phyloP scores from a whole-genome alignment of 2,329 filamentous ascomycete genomes.

The Harringtonia lauricola region DNA sequence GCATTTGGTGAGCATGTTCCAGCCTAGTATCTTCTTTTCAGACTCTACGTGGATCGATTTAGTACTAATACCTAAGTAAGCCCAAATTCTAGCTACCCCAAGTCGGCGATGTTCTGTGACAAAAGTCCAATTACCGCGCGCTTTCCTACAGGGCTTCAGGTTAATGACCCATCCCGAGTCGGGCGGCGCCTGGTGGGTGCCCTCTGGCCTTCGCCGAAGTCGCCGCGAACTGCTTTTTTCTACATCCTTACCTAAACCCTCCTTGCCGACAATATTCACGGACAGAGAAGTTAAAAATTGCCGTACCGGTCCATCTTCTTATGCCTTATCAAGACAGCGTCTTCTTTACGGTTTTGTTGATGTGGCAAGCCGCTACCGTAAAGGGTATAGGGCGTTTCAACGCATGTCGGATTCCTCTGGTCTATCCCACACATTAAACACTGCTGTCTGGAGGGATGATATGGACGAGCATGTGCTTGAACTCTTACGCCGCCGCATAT shows the following conservation, averaged over 20 bases:
- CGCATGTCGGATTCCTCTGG: neutral
- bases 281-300: neutral
- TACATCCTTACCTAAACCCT: too few species aligned
- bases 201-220: conserved; percentile 15
- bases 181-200: conserved; percentile 43
- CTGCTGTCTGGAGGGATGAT: conserved; percentile 36
- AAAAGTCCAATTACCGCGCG: conserved; percentile 18
- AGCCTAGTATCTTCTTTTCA: neutral
- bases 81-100: conserved; percentile 23
- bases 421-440: neutral
- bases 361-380: conserved; percentile 9
- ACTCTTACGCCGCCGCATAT: conserved; percentile 35
- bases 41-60: too few species aligned
- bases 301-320: conserved; percentile 9
- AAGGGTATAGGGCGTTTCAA: conserved; percentile 3
- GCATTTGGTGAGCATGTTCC: conserved; percentile 48
- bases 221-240: neutral
- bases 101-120: conserved; percentile 9
- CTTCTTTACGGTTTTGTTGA: conserved; percentile 17
- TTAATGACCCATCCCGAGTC: conserved; percentile 44
- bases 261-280: neutral
- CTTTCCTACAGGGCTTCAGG: conserved; percentile 53
- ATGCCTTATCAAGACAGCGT: conserved; percentile 21
- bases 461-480: conserved; percentile 44
- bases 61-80: conserved; percentile 16